Conservation (phyloP, 2,329 filamentous ascomycete species). For the Neonectria faginata region DNA sequence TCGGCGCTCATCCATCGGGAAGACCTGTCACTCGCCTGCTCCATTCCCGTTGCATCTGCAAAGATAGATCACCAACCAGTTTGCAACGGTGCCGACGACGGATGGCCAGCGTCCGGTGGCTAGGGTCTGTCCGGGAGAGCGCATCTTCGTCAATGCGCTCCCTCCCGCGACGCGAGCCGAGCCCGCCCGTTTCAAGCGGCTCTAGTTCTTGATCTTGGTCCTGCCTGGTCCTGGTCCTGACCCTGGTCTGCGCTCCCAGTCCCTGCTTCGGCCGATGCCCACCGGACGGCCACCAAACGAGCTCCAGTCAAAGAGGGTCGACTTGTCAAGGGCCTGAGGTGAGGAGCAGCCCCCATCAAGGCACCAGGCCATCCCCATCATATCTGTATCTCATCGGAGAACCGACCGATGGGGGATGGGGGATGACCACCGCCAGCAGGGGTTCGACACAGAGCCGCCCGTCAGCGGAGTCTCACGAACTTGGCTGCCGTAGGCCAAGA, state of each 20-base stretch:
- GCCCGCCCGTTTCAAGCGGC: constrained; percentile 18
- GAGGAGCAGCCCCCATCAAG: constrained; percentile 1
- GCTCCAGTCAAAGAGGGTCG: background rate
- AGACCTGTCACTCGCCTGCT: background rate
- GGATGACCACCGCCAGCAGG: constrained; percentile 9
- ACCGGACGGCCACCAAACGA: constrained; percentile 1
- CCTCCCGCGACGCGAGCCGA: constrained; percentile 28
- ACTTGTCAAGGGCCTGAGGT: background rate
- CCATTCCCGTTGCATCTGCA: background rate
- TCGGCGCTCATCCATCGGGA: background rate
- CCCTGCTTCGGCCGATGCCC: constrained; percentile 7
- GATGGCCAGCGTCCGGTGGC: background rate
- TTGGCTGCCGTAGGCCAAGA: constrained; percentile 1
- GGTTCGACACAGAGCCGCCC: constrained; percentile 22
- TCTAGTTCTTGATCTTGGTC: background rate
- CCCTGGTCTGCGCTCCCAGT: background rate
- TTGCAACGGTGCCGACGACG: background rate
- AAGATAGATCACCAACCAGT: background rate
- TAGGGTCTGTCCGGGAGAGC: background rate
- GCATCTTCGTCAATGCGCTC: constrained; percentile 19
- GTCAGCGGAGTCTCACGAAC: constrained; percentile 7
- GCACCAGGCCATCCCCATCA: background rate
- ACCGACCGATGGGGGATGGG: background rate
- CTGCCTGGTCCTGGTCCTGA: constrained; percentile 1
- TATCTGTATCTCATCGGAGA: constrained; percentile 16